These are phyloP conservation scores for Starmera quercuum DNA, from an alignment of 805 yeast genomes.

Conservation along the genomic window DNA sequence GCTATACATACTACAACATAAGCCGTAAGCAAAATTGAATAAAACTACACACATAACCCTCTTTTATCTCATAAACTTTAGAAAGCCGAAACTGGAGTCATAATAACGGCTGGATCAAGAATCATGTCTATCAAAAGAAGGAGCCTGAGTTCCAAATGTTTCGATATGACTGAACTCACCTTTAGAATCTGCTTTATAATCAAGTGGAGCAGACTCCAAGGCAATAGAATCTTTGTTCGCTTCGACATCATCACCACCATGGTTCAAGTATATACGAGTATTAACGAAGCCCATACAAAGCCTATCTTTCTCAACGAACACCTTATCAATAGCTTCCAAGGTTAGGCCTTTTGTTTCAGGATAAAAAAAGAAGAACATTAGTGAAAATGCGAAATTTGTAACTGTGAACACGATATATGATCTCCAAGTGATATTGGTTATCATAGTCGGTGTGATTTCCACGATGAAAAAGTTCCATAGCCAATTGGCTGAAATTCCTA, in stretches of 20 bases:
- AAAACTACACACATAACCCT: too few species aligned
- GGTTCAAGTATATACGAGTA: constrained; percentile 50
- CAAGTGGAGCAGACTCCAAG: too few species aligned
- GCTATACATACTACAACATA: too few species aligned
- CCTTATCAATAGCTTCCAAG: constrained; percentile 68
- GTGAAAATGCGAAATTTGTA: constrained; percentile 53
- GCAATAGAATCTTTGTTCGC: too few species aligned
- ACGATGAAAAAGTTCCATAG: constrained; percentile 57
- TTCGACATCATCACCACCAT: constrained; percentile 40
- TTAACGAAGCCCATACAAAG: constrained; percentile 50
- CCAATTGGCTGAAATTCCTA: constrained; percentile 65
- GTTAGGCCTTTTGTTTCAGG: constrained; percentile 77
- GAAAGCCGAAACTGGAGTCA: too few species aligned
- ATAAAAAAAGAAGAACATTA: constrained; percentile 57
- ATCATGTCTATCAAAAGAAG: too few species aligned
- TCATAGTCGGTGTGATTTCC: constrained; percentile 57
- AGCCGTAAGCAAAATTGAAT: too few species aligned
- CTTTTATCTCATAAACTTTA: too few species aligned
- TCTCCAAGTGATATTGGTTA: constrained; percentile 47
- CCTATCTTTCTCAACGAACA: constrained; percentile 39
- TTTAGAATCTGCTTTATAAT: too few species aligned
- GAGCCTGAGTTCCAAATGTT: too few species aligned
- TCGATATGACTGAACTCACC: too few species aligned
- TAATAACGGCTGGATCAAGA: too few species aligned
- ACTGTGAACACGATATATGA: constrained; percentile 63